Conservation (phyloP, 495 filamentous ascomycete genomes). For the Thozetella sp. region DNA sequence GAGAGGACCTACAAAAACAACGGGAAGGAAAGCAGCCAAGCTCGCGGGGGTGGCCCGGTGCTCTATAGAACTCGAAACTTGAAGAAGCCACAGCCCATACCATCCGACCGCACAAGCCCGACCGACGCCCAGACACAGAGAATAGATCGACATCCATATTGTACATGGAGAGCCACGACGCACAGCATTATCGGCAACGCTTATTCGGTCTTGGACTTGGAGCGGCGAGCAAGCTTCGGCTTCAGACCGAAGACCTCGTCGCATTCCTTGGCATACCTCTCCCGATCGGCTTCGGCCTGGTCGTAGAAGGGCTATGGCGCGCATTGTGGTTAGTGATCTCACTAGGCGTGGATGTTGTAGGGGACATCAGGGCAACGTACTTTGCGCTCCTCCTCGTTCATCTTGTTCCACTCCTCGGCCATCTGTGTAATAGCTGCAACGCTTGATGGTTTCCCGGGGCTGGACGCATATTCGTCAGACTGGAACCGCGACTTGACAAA, state of each 20-base stretch:
- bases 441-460: too few species aligned
- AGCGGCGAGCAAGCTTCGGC: neutral
- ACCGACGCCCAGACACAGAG: neutral
- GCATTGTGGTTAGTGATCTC: constrained; percentile 12
- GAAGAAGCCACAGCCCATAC: neutral
- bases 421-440: constrained; percentile 30
- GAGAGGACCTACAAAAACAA: too few species aligned
- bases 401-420: constrained; percentile 55
- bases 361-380: constrained; percentile 24
- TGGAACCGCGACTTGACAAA: constrained; percentile 50
- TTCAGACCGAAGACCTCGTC: constrained; percentile 5
- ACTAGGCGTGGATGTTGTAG: neutral
- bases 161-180: neutral
- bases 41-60: too few species aligned
- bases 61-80: too few species aligned
- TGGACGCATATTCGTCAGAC: constrained; percentile 47
- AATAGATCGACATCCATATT: neutral
- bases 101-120: neutral
- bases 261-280: constrained; percentile 20
- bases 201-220: neutral
- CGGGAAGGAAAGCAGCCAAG: too few species aligned
- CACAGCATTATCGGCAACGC: too few species aligned
- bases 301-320: constrained; percentile 25
- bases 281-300: constrained; percentile 7
- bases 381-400: constrained; percentile 49